Percentiles rank a stretch among this genome's conserved stretches.
phyloP scores from a whole-genome alignment of 176 grass and related monocot genomes.

The Coix lacrymajobi region DNA sequence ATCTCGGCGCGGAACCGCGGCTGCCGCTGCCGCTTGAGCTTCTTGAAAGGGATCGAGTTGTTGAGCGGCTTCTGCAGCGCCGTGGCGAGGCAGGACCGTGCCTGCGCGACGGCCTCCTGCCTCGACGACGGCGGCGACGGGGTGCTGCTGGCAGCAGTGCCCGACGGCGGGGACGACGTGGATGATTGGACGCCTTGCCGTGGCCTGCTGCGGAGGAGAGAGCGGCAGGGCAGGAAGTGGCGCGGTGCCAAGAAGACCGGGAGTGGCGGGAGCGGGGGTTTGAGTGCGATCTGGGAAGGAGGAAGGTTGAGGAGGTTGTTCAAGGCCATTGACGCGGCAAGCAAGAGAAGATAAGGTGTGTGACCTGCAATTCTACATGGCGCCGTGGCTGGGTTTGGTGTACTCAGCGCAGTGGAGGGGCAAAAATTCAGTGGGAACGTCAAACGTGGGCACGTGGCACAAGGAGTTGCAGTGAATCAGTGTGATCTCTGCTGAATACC shows the following conservation, averaged over 20 bases:
- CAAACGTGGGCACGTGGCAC: too few species aligned
- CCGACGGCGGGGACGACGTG: neutral
- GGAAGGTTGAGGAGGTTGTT: constrained; percentile 23
- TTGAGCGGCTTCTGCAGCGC: constrained; percentile 65
- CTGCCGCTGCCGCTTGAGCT: constrained; percentile 71
- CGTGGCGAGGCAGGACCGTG: constrained; percentile 54
- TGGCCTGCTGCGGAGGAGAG: neutral
- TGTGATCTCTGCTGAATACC: too few species aligned
- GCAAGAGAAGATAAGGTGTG: constrained; percentile 29
- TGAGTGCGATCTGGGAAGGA: neutral
- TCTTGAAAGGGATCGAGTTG: constrained; percentile 42
- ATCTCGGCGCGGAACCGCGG: constrained; percentile 74
- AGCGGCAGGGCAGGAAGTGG: neutral
- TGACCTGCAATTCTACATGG: constrained; percentile 7
- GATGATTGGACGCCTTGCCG: constrained; percentile 2
- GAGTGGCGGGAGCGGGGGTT: neutral
- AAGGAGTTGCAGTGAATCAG: too few species aligned
- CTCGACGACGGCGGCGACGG: constrained; percentile 51
- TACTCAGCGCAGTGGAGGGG: too few species aligned
- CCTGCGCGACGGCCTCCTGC: constrained; percentile 76
- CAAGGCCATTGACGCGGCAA: constrained; percentile 37
- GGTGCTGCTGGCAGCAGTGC: neutral
- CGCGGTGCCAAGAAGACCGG: neutral
- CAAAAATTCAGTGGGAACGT: too few species aligned
- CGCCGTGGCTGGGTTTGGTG: neutral